phyloP scores from a whole-genome alignment of 257 asterid species.

The Voacanga thouarsii region DNA sequence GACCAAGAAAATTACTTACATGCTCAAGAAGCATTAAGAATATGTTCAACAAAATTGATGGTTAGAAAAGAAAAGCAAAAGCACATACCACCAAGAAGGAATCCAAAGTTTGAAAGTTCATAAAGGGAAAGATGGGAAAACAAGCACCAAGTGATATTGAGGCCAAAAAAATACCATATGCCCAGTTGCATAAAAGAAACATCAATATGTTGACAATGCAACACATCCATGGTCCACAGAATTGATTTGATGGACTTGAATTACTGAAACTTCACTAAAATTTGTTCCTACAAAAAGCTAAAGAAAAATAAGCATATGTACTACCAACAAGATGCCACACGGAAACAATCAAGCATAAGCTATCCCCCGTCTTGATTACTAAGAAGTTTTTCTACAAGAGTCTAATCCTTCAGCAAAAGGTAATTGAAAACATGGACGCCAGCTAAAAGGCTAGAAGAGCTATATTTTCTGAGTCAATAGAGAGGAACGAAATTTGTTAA shows the following conservation, averaged over 20 bases:
- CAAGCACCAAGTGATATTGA: neutral
- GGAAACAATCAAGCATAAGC: neutral
- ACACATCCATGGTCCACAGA: neutral
- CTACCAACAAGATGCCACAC: neutral
- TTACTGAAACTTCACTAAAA: neutral
- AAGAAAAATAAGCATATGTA: neutral
- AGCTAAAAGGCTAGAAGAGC: neutral
- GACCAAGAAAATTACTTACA: constrained; percentile 4
- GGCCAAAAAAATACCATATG: neutral
- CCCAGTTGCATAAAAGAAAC: neutral
- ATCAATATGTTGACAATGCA: neutral
- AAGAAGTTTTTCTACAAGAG: neutral
- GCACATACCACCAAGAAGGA: constrained; percentile 4
- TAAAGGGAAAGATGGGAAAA: neutral
- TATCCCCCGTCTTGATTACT: neutral
- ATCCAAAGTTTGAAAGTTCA: constrained; percentile 5
- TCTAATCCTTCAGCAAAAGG: constrained; percentile 1
- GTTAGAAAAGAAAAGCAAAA: neutral
- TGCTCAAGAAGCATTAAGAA: neutral
- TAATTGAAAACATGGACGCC: neutral
- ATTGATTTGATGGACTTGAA: constrained; percentile 1
- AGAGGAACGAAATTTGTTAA: constrained; percentile 1
- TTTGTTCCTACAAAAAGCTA: neutral
- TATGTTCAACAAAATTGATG: neutral
- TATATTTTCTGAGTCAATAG: neutral